Evolutionary conservation across 208 protist species (phyloP), one percentile per base, ranked within the genome.

Genomic region (Leishmania braziliensis): DNA sequence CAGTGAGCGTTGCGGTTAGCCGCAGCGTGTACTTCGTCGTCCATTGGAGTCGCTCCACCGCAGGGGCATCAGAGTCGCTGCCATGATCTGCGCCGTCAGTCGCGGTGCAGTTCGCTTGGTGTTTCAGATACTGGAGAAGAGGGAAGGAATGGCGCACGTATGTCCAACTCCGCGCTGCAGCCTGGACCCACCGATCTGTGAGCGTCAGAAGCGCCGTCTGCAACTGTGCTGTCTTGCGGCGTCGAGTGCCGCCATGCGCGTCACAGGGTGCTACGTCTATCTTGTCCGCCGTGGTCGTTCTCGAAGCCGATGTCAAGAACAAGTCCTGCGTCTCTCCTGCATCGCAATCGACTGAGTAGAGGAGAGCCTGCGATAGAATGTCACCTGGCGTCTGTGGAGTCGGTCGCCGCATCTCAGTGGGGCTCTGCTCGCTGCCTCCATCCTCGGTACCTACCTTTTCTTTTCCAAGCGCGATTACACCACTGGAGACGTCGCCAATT

Each of bases 351-450:
- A 70, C 68, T 62, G 87, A 82, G 80, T 89, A 92, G 56, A 92
- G 86, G 18, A 92, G 81, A 0, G 89, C 29, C 23, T 85, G 84
- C 0, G 84, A 78, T 6, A 90, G 80, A 66, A 92, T 81, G 63
- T 92, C 89, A 9, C 81, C 89, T 9, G 89, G 89, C 0, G 86
- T 92, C 29, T 69, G 74, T 29, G 87, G 85, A 4, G 80, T 78
- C 3, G 78, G 78, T 18, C 76, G 77, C 0, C 46, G 48, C 48
- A 70, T 36, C 14, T 18, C 5, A 46, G 62, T n/a, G 63, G 48
- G n/a, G 14, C n/a, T 20, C 51, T 14, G 16, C 56, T 56, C 5
- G 51, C n/a, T 73, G 43, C 33, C 51, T 39, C 58, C 29, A 50
- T 18, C 14, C 5, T 48, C 51, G 33, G n/a, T 43, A 62, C 0